Evolutionary conservation across 116 monocot genomes (phyloP), one percentile per base, ranked within the genome.

Genomic region (Thalassia testudinum): DNA sequence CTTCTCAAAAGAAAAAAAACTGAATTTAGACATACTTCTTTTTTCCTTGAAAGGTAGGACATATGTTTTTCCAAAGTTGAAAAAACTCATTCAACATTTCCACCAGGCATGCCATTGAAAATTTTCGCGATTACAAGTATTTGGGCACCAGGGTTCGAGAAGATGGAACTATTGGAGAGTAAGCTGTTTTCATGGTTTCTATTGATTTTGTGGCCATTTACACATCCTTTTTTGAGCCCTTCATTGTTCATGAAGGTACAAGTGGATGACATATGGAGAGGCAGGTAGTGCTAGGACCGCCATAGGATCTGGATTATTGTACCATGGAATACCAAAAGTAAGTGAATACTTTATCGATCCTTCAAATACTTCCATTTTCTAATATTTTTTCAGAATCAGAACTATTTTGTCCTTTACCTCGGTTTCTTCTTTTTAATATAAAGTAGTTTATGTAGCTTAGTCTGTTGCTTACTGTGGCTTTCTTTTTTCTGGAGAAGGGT

Each of bases 221-320:
- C 19, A 45, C 15, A 16, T 16, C 15, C 10, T 45, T 13, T 45
- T 45, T 4, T 34, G 15, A n/a, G 2, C 15, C 15, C 4, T 45
- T 45, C 4, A 2, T 45, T 45, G 45, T 16, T 45, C 5, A 45
- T 45, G 4, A 42, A 99, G 99, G 56, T 99, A 99, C 70, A 90
- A 78, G 70, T 99, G 99, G 99, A 86, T 86, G 82, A 86, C 99
- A 50, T 99, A 83, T 66, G 86, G 90, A 56, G 99, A 99, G 80
- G 75, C 65, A 60, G 73, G 80, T 56, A 80, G 77, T 14, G 67
- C 73, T 1, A 58, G 99, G 12, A 56, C 86, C 63, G 90, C 90
- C 19, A 73, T 90, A 71, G 99, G 99, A 52, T 99, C 99, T 56
- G 86, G 86, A 25, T 68, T 99, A 50, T 23, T 83, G 30, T 68